Evolutionary conservation across 208 protist species (phyloP), one percentile per base, ranked within the genome.

Genomic region (Acanthamoeba royreba): DNA sequence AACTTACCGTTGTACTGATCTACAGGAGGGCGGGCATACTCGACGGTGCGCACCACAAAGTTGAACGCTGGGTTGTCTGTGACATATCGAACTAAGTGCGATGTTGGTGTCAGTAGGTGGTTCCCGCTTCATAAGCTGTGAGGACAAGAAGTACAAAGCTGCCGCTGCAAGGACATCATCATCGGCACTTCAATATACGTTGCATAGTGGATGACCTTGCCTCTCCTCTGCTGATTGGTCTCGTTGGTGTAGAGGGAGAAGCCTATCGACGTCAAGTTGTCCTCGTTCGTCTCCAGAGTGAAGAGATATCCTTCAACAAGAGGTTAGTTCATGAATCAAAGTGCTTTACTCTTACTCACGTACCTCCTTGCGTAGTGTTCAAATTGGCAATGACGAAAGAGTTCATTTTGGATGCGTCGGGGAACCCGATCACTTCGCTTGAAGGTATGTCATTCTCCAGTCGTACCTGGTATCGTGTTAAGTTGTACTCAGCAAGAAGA

Each of bases 321-420:
- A 7, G 58, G n/a, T 38, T 33, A 25, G 58, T 7, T 69, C n/a
- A 69, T 15, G 7, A 69, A 28, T 31, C 58, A 69, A 28, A 11
- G 11, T 69, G 9, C 7, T 15, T 69, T 69, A 8, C 58, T 8
- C n/a, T 55, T 55, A 25, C 22, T 7, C 46, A 47, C 7, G 4
- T 74, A 92, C 88, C 88, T 46, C 88, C 88, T 81, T 93, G 88
- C 2, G 61, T 93, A 4, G 53, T 74, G 61, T 93, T 93, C 38
- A 55, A 28, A 31, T 93, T 43, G 53, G n/a, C 2, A 2, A 61
- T 3, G 9, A 93, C 19, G 25, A 47, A 93, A 42, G 4, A 22
- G 63, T 93, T 47, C 58, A 93, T 8, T 25, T 9, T 31, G n/a
- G 2, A 45, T 4, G 88, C 38, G n/a, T 28, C 35, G 4, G n/a